Percentiles rank a stretch among this genome's conserved stretches.
Conservation (phyloP, 441 rosid species). For the Bruguiera hainesii region DNA sequence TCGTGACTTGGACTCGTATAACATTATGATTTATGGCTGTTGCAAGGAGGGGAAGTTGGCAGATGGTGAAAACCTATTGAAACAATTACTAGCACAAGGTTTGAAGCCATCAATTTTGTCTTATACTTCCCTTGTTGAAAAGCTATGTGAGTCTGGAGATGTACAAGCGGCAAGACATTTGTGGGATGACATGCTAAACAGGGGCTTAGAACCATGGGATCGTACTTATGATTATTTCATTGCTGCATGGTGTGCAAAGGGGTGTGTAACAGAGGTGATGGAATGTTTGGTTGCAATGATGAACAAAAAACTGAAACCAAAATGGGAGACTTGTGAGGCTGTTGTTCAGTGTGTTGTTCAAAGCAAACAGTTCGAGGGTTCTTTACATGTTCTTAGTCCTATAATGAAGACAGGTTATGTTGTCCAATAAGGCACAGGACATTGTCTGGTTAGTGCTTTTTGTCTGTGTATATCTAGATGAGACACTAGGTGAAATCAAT, state of each 20-base stretch:
- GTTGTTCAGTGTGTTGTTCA: slow-evolving; percentile 20
- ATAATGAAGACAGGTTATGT: slow-evolving; percentile 29
- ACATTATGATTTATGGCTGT: slow-evolving; percentile 42
- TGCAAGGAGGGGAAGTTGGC: slow-evolving; percentile 42
- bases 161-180: slow-evolving; percentile 29
- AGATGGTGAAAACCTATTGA: slow-evolving; percentile 32
- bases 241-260: slow-evolving; percentile 26
- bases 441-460: slow-evolving; percentile 22
- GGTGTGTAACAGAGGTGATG: slow-evolving; percentile 27
- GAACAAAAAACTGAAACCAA: slow-evolving; percentile 27
- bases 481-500: background rate
- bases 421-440: slow-evolving; percentile 18
- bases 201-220: slow-evolving; percentile 30
- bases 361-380: slow-evolving; percentile 33
- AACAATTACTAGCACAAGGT: slow-evolving; percentile 42
- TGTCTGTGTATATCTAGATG: slow-evolving; percentile 22
- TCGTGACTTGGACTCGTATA: slow-evolving; percentile 42
- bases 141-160: slow-evolving; percentile 30
- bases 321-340: slow-evolving; percentile 19
- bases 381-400: slow-evolving; percentile 24
- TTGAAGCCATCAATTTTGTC: slow-evolving; percentile 35
- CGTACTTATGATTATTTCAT: slow-evolving; percentile 22
- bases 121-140: slow-evolving; percentile 33
- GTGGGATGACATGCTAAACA: slow-evolving; percentile 30
- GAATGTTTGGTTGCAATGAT: slow-evolving; percentile 32